Evolutionary conservation across 2,329 filamentous ascomycete genomes (phyloP).

Genomic region (Penicillium freii): DNA sequence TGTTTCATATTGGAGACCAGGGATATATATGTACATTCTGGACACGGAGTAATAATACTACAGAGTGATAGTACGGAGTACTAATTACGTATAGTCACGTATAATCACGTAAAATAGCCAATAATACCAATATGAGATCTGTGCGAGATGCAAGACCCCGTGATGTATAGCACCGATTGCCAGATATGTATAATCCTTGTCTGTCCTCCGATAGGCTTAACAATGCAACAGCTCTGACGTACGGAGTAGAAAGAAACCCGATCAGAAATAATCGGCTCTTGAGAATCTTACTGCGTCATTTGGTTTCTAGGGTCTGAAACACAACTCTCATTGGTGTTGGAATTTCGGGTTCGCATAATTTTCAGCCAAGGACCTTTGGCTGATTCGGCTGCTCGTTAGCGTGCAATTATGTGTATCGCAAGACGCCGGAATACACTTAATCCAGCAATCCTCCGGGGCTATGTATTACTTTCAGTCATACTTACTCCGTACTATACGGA

Average conservation of each 20-base stretch:
- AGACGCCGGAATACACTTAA: not conserved
- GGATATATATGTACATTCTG: not conserved
- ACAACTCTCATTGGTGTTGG: not conserved
- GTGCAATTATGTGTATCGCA: constrained; percentile 1
- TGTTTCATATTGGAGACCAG: not conserved
- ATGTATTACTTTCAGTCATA: not conserved
- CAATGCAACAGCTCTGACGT: not conserved
- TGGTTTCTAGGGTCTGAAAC: not conserved
- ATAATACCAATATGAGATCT: not conserved
- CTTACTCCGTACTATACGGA: not conserved
- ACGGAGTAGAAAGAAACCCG: not conserved
- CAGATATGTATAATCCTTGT: not conserved
- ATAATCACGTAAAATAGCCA: not conserved
- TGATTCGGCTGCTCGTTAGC: constrained; percentile 1
- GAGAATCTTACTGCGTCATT: not conserved
- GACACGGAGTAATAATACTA: not conserved
- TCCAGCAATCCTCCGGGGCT: not conserved
- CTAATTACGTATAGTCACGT: not conserved
- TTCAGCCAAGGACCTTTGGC: constrained; percentile 1
- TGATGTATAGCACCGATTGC: not conserved
- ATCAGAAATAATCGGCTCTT: not conserved
- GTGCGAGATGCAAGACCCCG: not conserved
- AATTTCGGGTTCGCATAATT: not conserved
- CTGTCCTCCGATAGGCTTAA: not conserved
- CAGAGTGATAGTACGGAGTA: not conserved